Evolutionary conservation across 2,329 filamentous ascomycete genomes (phyloP), one percentile per base, ranked within the genome.

Genomic region (Aspergillus quadrilineatus): DNA sequence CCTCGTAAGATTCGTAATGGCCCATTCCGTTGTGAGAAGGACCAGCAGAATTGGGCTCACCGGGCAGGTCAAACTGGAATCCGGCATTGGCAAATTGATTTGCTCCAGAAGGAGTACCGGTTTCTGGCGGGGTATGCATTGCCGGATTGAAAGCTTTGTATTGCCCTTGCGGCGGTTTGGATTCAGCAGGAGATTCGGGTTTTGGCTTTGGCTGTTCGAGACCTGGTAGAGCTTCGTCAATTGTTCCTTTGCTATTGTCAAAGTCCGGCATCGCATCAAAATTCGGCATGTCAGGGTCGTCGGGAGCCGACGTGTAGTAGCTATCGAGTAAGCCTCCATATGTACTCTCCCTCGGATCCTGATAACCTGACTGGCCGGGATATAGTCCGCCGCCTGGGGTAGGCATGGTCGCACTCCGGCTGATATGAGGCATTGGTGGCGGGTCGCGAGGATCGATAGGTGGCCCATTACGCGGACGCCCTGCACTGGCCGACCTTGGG

Each of bases 31-130:
- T 60, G 28, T 56, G 58, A 8, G 55, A 49, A 15, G 62, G 56
- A 12, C 60, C 58, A 34, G 51, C 59, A 7, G 58, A 57, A 5
- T 63, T 56, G 8, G 50, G 4, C 10, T 68, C 65, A 22, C 56
- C 55, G 1, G 84, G 85, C 81, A 92, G 88, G 66, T 91, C 89
- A 63, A 91, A 91, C 1, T 89, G 81, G 7, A 88, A 89, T 2
- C 84, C 79, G 64, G 89, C 70, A 60, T 75, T 69, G 46, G 74
- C 71, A 52, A 77, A 75, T 41, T 73, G 68, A 50, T 70, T 72
- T 1, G 67, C 62, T 22, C 56, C 57, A 34, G 51, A 56, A 4
- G 59, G 60, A 8, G 66, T 51, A 44, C 63, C 59, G 14, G 82
- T 37, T 75, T 79, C 67, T 76, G 80, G 63, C 73, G 82, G 53